Evolutionary conservation across 768 basidiomycete genomes (phyloP).

Genomic region (Amanita rimosa): DNA sequence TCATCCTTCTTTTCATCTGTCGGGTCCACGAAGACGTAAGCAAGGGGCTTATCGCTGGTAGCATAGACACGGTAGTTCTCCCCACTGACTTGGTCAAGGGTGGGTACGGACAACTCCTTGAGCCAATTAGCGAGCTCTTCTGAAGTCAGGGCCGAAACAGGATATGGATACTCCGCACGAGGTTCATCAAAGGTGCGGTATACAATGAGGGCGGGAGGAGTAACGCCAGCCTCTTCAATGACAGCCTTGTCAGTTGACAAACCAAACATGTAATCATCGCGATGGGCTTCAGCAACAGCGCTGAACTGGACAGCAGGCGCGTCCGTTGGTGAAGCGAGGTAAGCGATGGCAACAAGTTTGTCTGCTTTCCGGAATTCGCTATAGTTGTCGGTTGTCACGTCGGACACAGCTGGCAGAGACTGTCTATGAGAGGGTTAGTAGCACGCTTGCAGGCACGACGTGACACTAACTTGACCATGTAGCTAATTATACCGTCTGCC

Average conservation of each 20-base stretch:
- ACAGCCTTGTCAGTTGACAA: constrained; percentile 60
- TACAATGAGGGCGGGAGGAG: constrained; percentile 76
- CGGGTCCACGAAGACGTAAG: constrained; percentile 91
- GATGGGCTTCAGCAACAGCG: constrained; percentile 72
- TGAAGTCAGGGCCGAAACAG: constrained; percentile 39
- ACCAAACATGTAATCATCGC: constrained; percentile 93
- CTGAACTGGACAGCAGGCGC: constrained; percentile 66
- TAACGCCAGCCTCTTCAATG: constrained; percentile 60
- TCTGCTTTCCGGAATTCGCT: constrained; percentile 82
- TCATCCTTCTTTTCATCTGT: constrained; percentile 49
- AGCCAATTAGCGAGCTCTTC: constrained; percentile 71
- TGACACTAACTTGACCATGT: constrained; percentile 82
- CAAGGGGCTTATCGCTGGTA: constrained; percentile 72
- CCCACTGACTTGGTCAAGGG: constrained; percentile 85
- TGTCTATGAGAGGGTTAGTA: constrained; percentile 36
- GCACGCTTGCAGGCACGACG: neutral
- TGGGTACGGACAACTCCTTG: constrained; percentile 72
- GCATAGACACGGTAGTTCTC: constrained; percentile 91
- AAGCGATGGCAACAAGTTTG: constrained; percentile 85
- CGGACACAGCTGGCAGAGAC: constrained; percentile 85
- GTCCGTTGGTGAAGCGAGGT: constrained; percentile 63
- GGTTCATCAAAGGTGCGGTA: constrained; percentile 93
- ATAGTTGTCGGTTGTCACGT: constrained; percentile 65
- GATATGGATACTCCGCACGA: constrained; percentile 53
- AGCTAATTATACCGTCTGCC: constrained; percentile 90